phyloP scores from a whole-genome alignment of 176 grass and related monocot species.

The Thalia dealbata region DNA sequence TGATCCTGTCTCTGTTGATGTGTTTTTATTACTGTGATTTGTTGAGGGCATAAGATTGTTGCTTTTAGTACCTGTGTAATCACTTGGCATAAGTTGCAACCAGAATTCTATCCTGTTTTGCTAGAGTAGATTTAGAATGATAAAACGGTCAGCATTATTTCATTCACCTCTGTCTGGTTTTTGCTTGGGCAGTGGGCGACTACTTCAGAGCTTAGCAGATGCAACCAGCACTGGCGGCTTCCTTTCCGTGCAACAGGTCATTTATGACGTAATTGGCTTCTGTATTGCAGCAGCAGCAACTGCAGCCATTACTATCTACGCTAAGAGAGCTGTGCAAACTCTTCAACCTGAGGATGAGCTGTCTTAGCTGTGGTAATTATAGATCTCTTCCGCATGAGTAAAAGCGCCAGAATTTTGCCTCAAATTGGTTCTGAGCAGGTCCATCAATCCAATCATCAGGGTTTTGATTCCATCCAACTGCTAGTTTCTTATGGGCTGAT shows the following conservation, averaged over 20 bases:
- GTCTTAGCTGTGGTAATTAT: conserved; percentile 13
- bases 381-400: not conserved
- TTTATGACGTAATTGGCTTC: conserved; percentile 84
- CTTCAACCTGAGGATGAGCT: conserved; percentile 74
- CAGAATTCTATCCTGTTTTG: too few relatives aligned
- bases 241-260: conserved; percentile 76
- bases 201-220: conserved; percentile 73
- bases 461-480: too few relatives aligned
- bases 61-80: too few relatives aligned
- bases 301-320: conserved; percentile 92
- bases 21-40: not conserved
- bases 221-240: conserved; percentile 77
- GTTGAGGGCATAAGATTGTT: too few relatives aligned
- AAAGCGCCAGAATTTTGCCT: not conserved
- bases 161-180: not conserved
- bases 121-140: too few relatives aligned
- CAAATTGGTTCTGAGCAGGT: too few relatives aligned
- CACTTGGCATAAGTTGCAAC: too few relatives aligned
- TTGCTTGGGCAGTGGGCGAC: conserved; percentile 56
- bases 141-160: too few relatives aligned
- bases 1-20: not conserved
- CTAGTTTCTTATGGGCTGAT: too few relatives aligned
- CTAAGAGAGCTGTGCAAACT: conserved; percentile 80
- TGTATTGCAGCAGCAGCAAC: conserved; percentile 64
- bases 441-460: too few relatives aligned